phyloP scores from a whole-genome alignment of 345 rosid genomes.

The Lumnitzera racemosa region DNA sequence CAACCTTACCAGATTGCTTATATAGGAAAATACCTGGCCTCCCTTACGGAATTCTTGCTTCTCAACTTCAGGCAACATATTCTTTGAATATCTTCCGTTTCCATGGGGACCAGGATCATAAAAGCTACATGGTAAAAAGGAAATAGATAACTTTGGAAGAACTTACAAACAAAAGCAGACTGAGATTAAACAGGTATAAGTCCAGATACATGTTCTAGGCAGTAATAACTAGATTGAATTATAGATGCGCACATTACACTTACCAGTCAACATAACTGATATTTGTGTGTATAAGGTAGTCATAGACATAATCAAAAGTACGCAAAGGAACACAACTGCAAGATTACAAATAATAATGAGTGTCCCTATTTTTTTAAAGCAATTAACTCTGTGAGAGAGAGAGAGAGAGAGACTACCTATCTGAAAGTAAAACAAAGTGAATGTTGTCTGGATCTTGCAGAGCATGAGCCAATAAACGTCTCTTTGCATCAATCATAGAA shows the following conservation, averaged over 20 bases:
- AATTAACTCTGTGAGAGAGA: conserved; percentile 4
- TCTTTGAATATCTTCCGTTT: conserved; percentile 83
- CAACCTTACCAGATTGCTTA: not conserved
- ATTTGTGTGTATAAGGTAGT: conserved; percentile 74
- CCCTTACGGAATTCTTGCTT: conserved; percentile 86
- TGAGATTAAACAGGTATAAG: too few relatives aligned
- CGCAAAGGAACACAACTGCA: conserved; percentile 88
- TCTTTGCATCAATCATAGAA: conserved; percentile 96
- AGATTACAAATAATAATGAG: conserved; percentile 13
- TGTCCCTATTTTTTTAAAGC: not conserved
- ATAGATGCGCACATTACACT: conserved; percentile 1
- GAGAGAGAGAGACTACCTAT: conserved; percentile 43
- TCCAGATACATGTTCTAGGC: too few relatives aligned
- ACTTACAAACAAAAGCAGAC: too few relatives aligned
- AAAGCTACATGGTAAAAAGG: conserved; percentile 43
- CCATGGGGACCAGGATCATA: conserved; percentile 92
- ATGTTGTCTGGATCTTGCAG: conserved; percentile 79
- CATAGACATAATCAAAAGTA: conserved; percentile 70
- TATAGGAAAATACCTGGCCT: conserved; percentile 57
- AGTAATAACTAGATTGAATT: not conserved
- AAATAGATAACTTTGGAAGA: conserved; percentile 6
- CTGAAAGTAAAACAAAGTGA: conserved; percentile 92
- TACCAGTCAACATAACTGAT: conserved; percentile 91
- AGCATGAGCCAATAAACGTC: conserved; percentile 70
- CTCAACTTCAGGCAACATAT: conserved; percentile 86